A percentile compares a stretch with the other conserved stretches of the same genome.
These are phyloP conservation scores for Alternaria arbusti DNA, from an alignment of 2,329 filamentous ascomycete genomes.

Conservation along the genomic window DNA sequence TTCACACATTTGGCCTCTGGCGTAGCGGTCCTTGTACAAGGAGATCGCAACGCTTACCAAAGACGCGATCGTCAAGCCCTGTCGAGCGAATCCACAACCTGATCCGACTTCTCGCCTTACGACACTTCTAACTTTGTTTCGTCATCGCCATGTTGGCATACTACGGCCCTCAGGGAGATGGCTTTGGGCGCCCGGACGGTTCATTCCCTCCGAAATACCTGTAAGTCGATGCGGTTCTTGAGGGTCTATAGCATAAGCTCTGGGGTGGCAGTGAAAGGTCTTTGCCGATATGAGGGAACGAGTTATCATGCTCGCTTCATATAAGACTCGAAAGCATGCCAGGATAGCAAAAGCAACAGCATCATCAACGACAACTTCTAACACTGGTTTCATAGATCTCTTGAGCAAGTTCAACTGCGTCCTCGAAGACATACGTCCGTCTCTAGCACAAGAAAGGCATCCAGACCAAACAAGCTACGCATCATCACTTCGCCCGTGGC, in stretches of 20 bases:
- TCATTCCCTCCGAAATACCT: conserved; percentile 16
- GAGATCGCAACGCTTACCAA: conserved; percentile 9
- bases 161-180: conserved; percentile 14
- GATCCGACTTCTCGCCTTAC: conserved; percentile 13
- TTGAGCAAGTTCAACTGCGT: conserved; percentile 9
- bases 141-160: conserved; percentile 22
- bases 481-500: conserved; percentile 13
- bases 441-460: conserved; percentile 3
- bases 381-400: conserved; percentile 11
- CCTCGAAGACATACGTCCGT: neutral
- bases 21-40: conserved; percentile 4
- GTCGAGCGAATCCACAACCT: conserved; percentile 9
- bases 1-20: conserved; percentile 10
- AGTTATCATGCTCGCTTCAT: conserved; percentile 4
- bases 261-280: conserved; percentile 23
- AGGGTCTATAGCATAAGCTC: conserved; percentile 11
- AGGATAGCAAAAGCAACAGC: neutral
- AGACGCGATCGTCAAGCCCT: conserved; percentile 14
- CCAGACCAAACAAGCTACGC: conserved; percentile 14
- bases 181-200: conserved; percentile 17
- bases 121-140: conserved; percentile 10
- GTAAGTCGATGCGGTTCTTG: conserved; percentile 15
- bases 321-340: conserved; percentile 13
- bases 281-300: conserved; percentile 1
- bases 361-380: neutral